Evolutionary conservation across 768 basidiomycete species (phyloP).

Genomic region (Pleurotus djamor): DNA sequence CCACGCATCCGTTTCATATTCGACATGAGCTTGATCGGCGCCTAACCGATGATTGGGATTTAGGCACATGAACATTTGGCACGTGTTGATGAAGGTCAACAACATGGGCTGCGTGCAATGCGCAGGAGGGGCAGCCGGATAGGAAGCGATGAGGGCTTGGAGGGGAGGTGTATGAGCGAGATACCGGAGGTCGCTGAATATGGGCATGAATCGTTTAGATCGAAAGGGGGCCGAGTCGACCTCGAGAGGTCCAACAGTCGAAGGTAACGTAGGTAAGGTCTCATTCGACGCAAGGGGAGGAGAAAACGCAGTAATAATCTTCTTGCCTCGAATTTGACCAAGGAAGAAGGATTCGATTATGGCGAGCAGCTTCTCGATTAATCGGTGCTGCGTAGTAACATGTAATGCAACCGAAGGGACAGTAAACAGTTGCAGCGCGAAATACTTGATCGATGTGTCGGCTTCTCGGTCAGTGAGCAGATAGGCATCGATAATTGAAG

Average conservation of each 20-base stretch:
- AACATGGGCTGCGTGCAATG: slow-evolving; percentile 5
- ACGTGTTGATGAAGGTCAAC: slow-evolving; percentile 60
- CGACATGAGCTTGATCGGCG: slow-evolving; percentile 79
- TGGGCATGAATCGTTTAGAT: slow-evolving; percentile 93
- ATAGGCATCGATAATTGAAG: slow-evolving; percentile 85
- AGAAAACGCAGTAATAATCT: slow-evolving; percentile 41
- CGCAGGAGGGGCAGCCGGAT: slow-evolving; percentile 32
- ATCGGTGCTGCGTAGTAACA: slow-evolving; percentile 69
- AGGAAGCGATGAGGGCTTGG: slow-evolving; percentile 72
- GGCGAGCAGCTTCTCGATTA: slow-evolving; percentile 74
- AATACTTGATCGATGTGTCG: slow-evolving; percentile 93
- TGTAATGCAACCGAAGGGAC: slow-evolving; percentile 83
- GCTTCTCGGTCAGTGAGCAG: slow-evolving; percentile 91
- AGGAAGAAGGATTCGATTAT: slow-evolving; percentile 94
- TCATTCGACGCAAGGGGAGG: slow-evolving; percentile 21
- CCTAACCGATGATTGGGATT: slow-evolving; percentile 76
- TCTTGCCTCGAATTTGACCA: slow-evolving; percentile 77
- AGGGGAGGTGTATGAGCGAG: slow-evolving; percentile 81
- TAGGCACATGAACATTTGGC: slow-evolving; percentile 90
- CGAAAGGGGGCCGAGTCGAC: slow-evolving; percentile 88
- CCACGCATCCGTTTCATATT: slow-evolving; percentile 97
- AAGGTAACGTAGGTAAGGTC: slow-evolving; percentile 10
- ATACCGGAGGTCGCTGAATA: slow-evolving; percentile 89
- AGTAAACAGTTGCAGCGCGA: slow-evolving; percentile 90
- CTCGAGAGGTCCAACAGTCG: slow-evolving; percentile 42